Evolutionary conservation across 768 basidiomycete species (phyloP), one percentile per base, ranked within the genome.

Genomic region (Lactarius sp.): DNA sequence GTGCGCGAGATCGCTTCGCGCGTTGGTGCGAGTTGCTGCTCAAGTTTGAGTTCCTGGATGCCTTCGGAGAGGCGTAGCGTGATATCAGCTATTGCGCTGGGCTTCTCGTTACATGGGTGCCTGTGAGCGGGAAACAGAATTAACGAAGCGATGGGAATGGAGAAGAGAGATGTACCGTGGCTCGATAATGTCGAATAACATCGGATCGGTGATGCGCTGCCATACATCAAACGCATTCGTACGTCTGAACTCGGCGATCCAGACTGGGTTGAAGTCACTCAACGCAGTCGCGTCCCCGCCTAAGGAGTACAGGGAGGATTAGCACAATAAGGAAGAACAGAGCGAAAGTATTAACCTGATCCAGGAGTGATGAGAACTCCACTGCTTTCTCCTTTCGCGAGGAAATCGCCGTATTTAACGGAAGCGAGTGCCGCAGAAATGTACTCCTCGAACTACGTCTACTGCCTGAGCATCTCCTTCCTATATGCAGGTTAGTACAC

Each of bases 161-260:
- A 31, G 12, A 37, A 50, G 47, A n/a, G 16, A 72, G 9, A 13
- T 78, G 33, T 65, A 94, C 93, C 91, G 80, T 41, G 96, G 91
- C 73, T 99, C 97, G 59, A 96, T 83, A 53, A 98, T 91, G 72
- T 99, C 97, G 71, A 99, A 99, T 12, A 98, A 76, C 65, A 93
- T 78, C 1, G 93, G 89, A 74, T 99, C 97, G 1, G 97, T 98
- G 46, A 86, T 83, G 51, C 83, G 78, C 55, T 98, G 85, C 97
- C 97, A 99, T 3, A 92, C 84, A 59, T 89, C 85, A 73, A 86
- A 95, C 0, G 94, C 94, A 68, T 87, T 85, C 33, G 96, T 95
- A 68, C 80, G 81, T 74, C 85, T 90, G 76, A 98, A 97, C 69
- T 93, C 92, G 1, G 85, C 77, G 31, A 98, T 83, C 92, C 94